Evolutionary conservation across 805 yeast species (phyloP).

Genomic region (Cyberlindnera subsufficiens): DNA sequence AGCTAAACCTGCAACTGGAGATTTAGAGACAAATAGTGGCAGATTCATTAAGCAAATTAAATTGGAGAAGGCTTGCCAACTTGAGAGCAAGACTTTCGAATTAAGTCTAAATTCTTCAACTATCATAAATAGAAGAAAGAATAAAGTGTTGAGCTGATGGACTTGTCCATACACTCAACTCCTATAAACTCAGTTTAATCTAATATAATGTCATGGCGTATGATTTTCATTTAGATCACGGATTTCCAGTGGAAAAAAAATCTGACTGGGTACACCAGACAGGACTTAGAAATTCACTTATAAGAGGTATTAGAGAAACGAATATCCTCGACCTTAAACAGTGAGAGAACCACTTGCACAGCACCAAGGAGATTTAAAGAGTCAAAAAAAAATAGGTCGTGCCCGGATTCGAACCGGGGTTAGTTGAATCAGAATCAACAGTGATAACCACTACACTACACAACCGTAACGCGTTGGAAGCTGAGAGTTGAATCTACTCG

Average conservation of each 20-base stretch:
- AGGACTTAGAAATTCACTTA: too few species aligned
- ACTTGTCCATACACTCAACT: background rate
- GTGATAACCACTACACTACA: conserved; percentile 23
- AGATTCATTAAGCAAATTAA: conserved; percentile 13
- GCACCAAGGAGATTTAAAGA: too few species aligned
- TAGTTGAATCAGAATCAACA: conserved; percentile 24
- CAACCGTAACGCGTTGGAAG: background rate
- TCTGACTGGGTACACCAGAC: too few species aligned
- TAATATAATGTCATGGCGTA: too few species aligned
- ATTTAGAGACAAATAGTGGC: conserved; percentile 17
- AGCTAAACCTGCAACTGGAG: conserved; percentile 7
- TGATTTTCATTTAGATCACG: too few species aligned
- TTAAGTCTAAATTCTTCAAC: conserved; percentile 32
- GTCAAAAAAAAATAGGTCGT: conserved; percentile 17
- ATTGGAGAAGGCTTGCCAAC: conserved; percentile 6
- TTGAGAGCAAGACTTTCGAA: conserved; percentile 27
- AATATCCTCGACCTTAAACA: too few species aligned
- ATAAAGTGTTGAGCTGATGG: conserved; percentile 15
- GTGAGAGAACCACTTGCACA: too few species aligned
- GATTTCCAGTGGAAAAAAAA: too few species aligned
- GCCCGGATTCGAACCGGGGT: conserved; percentile 27
- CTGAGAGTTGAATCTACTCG: background rate
- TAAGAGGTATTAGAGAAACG: too few species aligned
- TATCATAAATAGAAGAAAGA: conserved; percentile 35
- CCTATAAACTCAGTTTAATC: too few species aligned